These are phyloP conservation scores for Umbellularia californica DNA, from an alignment of 164 flowering plant species.

Conservation along the genomic window DNA sequence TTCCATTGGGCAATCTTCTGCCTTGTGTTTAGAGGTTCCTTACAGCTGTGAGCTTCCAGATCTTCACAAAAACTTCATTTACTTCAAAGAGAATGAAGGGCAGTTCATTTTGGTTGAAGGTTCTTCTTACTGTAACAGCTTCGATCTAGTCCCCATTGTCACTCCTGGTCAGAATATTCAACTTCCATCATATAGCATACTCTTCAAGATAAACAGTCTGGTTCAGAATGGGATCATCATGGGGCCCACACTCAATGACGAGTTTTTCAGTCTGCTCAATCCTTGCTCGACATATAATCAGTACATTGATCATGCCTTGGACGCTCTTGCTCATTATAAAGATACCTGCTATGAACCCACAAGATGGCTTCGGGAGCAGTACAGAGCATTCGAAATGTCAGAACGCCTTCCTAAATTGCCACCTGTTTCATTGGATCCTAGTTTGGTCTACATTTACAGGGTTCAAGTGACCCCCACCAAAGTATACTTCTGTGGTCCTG, in stretches of 20 bases:
- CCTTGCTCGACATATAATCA: conserved; percentile 27
- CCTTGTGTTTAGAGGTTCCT: conserved; percentile 68
- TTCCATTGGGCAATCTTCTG: conserved; percentile 77
- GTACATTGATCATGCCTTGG: conserved; percentile 59
- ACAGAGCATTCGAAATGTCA: conserved; percentile 22
- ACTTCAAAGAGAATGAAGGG: conserved; percentile 40
- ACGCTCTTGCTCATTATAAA: conserved; percentile 46
- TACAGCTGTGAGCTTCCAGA: conserved; percentile 34
- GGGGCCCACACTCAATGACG: conserved; percentile 50
- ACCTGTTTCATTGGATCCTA: conserved; percentile 47
- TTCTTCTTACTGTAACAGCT: conserved; percentile 31
- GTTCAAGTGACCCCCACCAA: conserved; percentile 73
- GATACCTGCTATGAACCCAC: conserved; percentile 82
- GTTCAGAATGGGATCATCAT: conserved; percentile 76
- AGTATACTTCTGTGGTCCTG: conserved; percentile 79
- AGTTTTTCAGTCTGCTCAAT: conserved; percentile 51
- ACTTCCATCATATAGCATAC: conserved; percentile 60
- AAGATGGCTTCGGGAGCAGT: conserved; percentile 57
- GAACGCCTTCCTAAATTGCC: conserved; percentile 25
- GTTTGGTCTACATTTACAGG: conserved; percentile 66
- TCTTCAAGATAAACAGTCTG: conserved; percentile 62
- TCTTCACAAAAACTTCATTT: conserved; percentile 37
- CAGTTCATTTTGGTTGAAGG: conserved; percentile 36
- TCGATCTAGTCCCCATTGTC: conserved; percentile 61
- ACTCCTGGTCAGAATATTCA: conserved; percentile 30